A percentile compares a stretch with the other conserved stretches of the same genome.
phyloP scores from a whole-genome alignment of 1,284 basidiomycete genomes.

The Ceratobasidium sp. region DNA sequence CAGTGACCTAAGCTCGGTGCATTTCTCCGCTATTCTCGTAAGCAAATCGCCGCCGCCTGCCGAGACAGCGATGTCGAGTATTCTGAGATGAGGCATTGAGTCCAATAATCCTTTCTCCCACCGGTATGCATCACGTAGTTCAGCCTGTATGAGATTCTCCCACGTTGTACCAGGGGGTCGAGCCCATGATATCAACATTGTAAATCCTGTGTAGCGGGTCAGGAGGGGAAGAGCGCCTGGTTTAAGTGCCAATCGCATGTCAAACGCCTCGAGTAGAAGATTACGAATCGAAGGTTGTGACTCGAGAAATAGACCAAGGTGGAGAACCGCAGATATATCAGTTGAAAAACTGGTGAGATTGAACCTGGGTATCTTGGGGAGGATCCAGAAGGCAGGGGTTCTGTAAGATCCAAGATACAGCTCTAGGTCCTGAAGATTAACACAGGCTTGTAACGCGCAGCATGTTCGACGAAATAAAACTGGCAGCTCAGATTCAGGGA shows the following conservation, averaged over 20 bases:
- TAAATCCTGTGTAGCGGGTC: conserved; percentile 18
- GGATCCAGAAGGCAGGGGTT: conserved; percentile 5
- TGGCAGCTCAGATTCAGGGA: conserved; percentile 32
- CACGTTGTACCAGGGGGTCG: conserved; percentile 22
- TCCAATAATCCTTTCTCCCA: conserved; percentile 26
- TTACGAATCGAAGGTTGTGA: conserved; percentile 37
- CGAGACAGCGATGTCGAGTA: conserved; percentile 27
- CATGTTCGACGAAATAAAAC: conserved; percentile 20
- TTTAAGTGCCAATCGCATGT: conserved; percentile 9
- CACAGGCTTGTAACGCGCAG: conserved; percentile 13
- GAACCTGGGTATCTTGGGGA: conserved; percentile 2
- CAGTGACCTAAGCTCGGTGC: conserved; percentile 1
- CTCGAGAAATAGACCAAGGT: conserved; percentile 26
- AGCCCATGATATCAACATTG: conserved; percentile 16
- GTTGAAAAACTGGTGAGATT: conserved; percentile 18
- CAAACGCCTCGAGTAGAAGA: conserved; percentile 22
- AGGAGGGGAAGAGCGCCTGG: conserved; percentile 15
- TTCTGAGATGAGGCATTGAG: conserved; percentile 23
- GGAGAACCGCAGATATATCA: conserved; percentile 7
- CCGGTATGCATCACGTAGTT: conserved; percentile 38
- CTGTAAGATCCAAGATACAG: conserved; percentile 19
- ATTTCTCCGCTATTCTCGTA: conserved; percentile 21
- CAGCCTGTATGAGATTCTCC: conserved; percentile 33
- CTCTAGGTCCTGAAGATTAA: conserved; percentile 38
- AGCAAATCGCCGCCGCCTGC: conserved; percentile 8